phyloP scores from a whole-genome alignment of 73 alveolate species.

The Paramecium sonneborni region DNA sequence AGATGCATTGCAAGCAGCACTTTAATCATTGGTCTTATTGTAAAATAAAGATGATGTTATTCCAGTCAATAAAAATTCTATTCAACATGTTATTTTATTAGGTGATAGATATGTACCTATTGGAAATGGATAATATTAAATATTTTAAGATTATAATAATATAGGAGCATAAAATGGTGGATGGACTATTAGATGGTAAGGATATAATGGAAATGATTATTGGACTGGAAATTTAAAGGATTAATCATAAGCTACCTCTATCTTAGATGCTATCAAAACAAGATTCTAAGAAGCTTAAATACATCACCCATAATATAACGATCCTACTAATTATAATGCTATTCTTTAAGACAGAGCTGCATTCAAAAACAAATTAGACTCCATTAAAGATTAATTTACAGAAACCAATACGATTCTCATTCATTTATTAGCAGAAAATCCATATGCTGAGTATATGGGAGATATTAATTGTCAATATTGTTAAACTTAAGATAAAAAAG shows the following conservation, averaged over 20 bases:
- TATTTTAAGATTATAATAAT: conserved; percentile 62
- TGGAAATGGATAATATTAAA: conserved; percentile 16
- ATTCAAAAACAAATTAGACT: neutral
- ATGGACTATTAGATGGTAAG: conserved; percentile 74
- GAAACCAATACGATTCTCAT: conserved; percentile 51
- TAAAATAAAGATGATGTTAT: conserved; percentile 28
- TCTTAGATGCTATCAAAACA: conserved; percentile 55
- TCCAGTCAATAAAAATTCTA: conserved; percentile 25
- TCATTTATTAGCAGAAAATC: conserved; percentile 63
- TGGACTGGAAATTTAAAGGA: conserved; percentile 62
- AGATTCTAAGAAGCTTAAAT: conserved; percentile 24
- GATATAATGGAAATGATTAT: conserved; percentile 70
- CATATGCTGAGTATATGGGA: conserved; percentile 76
- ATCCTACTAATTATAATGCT: neutral
- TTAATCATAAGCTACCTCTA: conserved; percentile 51
- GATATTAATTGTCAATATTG: conserved; percentile 69
- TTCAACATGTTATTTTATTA: conserved; percentile 58
- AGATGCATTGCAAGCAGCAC: conserved; percentile 64
- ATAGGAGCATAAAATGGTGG: conserved; percentile 78
- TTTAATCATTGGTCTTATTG: conserved; percentile 64
- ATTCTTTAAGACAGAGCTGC: conserved; percentile 37
- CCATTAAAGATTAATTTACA: neutral
- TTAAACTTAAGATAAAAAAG: neutral
- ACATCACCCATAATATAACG: neutral
- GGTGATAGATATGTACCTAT: conserved; percentile 62